phyloP scores from a whole-genome alignment of 345 rosid genomes.

The Lepidium aucheri region DNA sequence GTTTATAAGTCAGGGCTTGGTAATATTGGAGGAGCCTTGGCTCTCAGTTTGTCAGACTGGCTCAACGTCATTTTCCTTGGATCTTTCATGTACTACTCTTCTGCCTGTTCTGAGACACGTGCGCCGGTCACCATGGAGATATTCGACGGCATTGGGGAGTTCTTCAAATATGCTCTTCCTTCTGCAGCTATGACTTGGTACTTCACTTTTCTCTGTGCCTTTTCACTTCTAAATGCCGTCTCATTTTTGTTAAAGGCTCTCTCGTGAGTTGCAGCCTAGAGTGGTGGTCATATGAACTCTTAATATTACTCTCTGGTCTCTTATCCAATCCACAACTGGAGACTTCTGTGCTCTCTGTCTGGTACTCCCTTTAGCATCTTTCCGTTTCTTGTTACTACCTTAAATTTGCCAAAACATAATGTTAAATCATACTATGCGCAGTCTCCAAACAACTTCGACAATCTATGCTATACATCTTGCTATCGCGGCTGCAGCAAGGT shows the following conservation, averaged over 20 bases:
- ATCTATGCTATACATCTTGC: constrained; percentile 46
- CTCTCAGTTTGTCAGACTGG: constrained; percentile 50
- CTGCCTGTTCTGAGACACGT: constrained; percentile 25
- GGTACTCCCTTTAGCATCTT: constrained; percentile 27
- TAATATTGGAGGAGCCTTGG: constrained; percentile 47
- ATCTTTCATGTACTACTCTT: constrained; percentile 36
- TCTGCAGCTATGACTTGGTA: too few species aligned
- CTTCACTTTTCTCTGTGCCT: background rate
- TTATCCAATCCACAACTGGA: constrained; percentile 75
- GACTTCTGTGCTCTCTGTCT: constrained; percentile 75
- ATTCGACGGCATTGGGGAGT: constrained; percentile 41
- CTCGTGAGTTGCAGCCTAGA: constrained; percentile 49
- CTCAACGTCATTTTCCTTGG: constrained; percentile 38
- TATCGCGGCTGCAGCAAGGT: constrained; percentile 63
- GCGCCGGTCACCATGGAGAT: constrained; percentile 37
- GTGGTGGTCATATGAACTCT: constrained; percentile 94
- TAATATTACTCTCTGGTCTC: constrained; percentile 68
- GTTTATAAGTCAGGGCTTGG: too few species aligned
- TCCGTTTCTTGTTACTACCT: background rate
- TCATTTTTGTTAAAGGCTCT: background rate
- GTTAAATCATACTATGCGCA: background rate
- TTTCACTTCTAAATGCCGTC: background rate
- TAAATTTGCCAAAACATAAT: background rate
- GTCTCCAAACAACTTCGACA: constrained; percentile 40
- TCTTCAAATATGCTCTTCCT: constrained; percentile 42